Conservation (phyloP, 2,329 filamentous ascomycete genomes). For the Xylaria sp. region DNA sequence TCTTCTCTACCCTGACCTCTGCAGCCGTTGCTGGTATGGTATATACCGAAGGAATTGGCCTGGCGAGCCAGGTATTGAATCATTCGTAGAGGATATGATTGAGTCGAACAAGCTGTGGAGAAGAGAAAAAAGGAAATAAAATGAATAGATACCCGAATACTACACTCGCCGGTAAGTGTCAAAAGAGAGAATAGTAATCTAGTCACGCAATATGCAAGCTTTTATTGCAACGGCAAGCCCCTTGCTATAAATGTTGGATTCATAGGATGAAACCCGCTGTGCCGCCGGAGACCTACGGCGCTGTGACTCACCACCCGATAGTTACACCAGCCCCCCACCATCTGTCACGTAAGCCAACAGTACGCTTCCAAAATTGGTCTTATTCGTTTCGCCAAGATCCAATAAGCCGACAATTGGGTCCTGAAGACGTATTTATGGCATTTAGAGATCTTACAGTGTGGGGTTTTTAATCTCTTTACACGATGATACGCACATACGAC, state of each 20-base stretch:
- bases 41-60: conserved; percentile 44
- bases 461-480: not conserved
- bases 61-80: conserved; percentile 14
- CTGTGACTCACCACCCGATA: conserved; percentile 11
- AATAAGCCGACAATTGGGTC: not conserved
- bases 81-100: conserved; percentile 5
- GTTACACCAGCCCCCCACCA: not conserved
- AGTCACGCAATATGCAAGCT: not conserved
- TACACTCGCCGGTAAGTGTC: too few species aligned
- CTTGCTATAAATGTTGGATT: not conserved
- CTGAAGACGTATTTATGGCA: not conserved
- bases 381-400: not conserved
- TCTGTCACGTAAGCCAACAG: not conserved
- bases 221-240: not conserved
- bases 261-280: not conserved
- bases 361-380: not conserved
- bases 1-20: conserved; percentile 81
- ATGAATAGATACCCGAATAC: not conserved
- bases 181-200: not conserved
- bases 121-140: not conserved
- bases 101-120: not conserved
- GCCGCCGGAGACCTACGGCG: conserved; percentile 19
- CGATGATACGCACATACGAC: too few species aligned
- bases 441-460: not conserved
- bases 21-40: conserved; percentile 83